These are phyloP conservation scores for Candida glucosophila DNA, from an alignment of 1,139 yeast species.

Conservation along the genomic window DNA sequence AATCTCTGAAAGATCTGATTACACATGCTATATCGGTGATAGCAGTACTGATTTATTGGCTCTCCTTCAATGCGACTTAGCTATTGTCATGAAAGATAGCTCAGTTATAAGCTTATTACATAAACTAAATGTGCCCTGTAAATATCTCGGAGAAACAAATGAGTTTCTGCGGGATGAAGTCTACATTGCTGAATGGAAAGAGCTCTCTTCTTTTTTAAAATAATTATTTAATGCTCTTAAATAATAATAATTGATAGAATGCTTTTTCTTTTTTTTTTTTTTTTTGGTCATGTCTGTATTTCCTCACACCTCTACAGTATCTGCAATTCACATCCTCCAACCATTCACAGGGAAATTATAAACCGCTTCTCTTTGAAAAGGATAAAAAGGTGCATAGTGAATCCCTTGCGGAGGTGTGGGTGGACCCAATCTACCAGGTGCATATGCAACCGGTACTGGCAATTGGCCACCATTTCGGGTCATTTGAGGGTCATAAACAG, in stretches of 20 bases:
- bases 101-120: constrained; percentile 8
- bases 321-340: too few species aligned
- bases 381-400: neutral
- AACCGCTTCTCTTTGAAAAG: neutral
- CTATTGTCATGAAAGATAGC: constrained; percentile 37
- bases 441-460: neutral
- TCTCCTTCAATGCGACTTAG: constrained; percentile 39
- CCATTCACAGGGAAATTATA: neutral
- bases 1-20: constrained; percentile 10
- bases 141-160: constrained; percentile 1
- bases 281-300: too few species aligned
- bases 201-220: neutral
- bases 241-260: neutral
- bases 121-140: constrained; percentile 2
- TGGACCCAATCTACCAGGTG: neutral
- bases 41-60: constrained; percentile 56
- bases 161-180: constrained; percentile 2
- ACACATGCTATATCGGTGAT: constrained; percentile 52
- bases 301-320: too few species aligned
- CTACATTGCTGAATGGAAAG: constrained; percentile 9
- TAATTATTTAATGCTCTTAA: neutral
- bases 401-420: neutral
- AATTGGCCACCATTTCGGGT: too few species aligned
- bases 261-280: neutral
- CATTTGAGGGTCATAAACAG: too few species aligned